Evolutionary conservation across 148 eudicot genomes (phyloP), one percentile per base, ranked within the genome.

Genomic region (Drosera capensis): DNA sequence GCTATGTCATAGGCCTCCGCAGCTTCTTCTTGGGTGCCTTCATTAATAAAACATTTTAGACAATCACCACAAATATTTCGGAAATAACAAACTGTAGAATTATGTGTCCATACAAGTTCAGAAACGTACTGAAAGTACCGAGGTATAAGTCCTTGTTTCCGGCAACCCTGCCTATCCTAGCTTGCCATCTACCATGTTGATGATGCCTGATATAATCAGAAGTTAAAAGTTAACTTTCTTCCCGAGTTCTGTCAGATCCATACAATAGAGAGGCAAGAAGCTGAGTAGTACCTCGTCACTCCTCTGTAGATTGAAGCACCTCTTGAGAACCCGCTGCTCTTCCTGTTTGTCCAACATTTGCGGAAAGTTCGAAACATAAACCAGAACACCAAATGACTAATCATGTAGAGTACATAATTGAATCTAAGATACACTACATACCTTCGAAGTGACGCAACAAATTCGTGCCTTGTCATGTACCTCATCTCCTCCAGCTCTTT

Each of bases 151-250:
- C 96, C 54, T 86, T 86, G 64, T 86, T 86, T 17, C 96, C 96
- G 2, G 96, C 93, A 25, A 86, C 96, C 42, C 96, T 71, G 53
- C 96, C 96, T 12, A 86, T 86, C 50, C 96, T 68, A 45, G 96
- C 96, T 70, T 86, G 96, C 96, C 96, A 86, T 22, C 96, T 73
- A 40, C 96, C 96, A 51, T 86, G 96, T 34, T 86, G 96, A 63
- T 86, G 96, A 50, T 86, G 96, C 85, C 96, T 86, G 56, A 35
- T 40, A 38, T 9, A 34, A 34, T 5, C n/a, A 34, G n/a, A 13
- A 34, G 4, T 34, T 14, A 34, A 34, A 34, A 34, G 13, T 28
- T 34, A 34, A 34, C 6, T 34, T 34, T 34, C 13, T 34, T 34
- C n/a, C 13, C 5, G 3, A 9, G 11, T 34, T 13, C n/a, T 15